Conservation (phyloP, 139 green algal genomes). For the Tetratostichococcus sp. region DNA sequence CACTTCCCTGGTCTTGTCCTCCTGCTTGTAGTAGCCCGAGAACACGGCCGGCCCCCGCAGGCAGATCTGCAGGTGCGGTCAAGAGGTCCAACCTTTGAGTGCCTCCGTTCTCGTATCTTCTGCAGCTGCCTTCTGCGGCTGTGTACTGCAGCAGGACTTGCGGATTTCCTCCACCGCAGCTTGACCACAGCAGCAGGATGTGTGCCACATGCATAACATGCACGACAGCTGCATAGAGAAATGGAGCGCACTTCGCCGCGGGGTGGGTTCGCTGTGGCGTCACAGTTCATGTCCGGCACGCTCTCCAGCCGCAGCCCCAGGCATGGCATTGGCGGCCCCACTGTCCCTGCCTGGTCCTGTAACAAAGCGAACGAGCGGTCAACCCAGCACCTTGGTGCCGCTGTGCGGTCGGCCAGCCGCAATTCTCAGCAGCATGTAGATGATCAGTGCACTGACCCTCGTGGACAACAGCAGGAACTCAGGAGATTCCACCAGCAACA, state of each 20-base stretch:
- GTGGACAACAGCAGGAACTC: too few relatives aligned
- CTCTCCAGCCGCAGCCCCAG: constrained; percentile 77
- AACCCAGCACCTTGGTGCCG: too few relatives aligned
- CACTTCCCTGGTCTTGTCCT: constrained; percentile 59
- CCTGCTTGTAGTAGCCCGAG: constrained; percentile 91
- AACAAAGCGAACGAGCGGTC: not conserved
- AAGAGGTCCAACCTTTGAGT: not conserved
- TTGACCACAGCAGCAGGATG: too few relatives aligned
- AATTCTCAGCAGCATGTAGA: too few relatives aligned
- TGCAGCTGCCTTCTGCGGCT: too few relatives aligned
- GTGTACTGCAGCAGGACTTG: too few relatives aligned
- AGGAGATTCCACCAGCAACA: too few relatives aligned
- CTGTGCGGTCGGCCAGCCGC: too few relatives aligned
- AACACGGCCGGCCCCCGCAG: constrained; percentile 79
- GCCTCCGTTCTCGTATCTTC: not conserved
- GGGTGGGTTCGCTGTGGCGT: constrained; percentile 53
- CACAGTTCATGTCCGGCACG: constrained; percentile 90
- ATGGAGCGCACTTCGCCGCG: constrained; percentile 61
- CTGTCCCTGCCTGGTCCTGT: constrained; percentile 59
- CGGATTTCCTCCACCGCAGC: too few relatives aligned
- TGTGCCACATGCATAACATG: too few relatives aligned
- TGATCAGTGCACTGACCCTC: too few relatives aligned
- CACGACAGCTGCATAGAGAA: too few relatives aligned
- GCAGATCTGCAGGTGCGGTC: constrained; percentile 48
- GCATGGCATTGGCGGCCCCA: constrained; percentile 72